A percentile compares a stretch with the other conserved stretches of the same genome.
Conservation (phyloP, 1,284 basidiomycete genomes). For the Ceratobasidium papillatum region DNA sequence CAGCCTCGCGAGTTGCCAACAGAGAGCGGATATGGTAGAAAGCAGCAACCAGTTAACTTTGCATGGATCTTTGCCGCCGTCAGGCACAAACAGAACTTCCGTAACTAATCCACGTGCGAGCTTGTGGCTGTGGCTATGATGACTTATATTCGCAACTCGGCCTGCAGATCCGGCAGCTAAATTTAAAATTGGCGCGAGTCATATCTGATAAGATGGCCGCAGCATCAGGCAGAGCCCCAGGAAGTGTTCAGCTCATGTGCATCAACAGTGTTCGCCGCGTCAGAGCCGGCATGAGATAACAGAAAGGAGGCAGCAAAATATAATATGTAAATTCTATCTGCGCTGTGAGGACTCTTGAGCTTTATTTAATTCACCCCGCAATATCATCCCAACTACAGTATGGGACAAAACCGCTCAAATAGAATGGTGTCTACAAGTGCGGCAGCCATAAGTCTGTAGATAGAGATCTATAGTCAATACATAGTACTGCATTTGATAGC, state of each 20-base stretch:
- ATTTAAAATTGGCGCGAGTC: not conserved
- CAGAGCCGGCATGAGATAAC: not conserved
- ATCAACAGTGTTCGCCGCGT: not conserved
- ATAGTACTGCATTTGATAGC: too few species aligned
- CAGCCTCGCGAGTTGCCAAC: slow-evolving; percentile 12
- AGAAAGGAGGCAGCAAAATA: too few species aligned
- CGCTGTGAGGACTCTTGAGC: too few species aligned
- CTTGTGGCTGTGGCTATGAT: not conserved
- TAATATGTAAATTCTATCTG: too few species aligned
- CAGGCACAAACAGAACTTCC: slow-evolving; percentile 9
- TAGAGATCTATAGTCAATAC: too few species aligned
- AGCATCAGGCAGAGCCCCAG: not conserved
- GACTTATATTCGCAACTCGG: not conserved
- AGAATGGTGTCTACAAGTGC: too few species aligned
- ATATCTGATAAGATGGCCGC: not conserved
- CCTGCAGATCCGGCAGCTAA: not conserved
- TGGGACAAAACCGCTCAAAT: too few species aligned
- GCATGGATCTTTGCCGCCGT: slow-evolving; percentile 17
- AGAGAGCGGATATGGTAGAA: slow-evolving; percentile 15
- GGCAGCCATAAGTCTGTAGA: too few species aligned
- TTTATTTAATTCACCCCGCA: too few species aligned
- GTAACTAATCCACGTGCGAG: not conserved
- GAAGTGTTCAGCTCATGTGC: too few species aligned
- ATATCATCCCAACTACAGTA: too few species aligned
- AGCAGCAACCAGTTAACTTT: not conserved